These are phyloP conservation scores for Penicillium arizonense DNA, from an alignment of 495 filamentous ascomycete species.

Conservation along the genomic window DNA sequence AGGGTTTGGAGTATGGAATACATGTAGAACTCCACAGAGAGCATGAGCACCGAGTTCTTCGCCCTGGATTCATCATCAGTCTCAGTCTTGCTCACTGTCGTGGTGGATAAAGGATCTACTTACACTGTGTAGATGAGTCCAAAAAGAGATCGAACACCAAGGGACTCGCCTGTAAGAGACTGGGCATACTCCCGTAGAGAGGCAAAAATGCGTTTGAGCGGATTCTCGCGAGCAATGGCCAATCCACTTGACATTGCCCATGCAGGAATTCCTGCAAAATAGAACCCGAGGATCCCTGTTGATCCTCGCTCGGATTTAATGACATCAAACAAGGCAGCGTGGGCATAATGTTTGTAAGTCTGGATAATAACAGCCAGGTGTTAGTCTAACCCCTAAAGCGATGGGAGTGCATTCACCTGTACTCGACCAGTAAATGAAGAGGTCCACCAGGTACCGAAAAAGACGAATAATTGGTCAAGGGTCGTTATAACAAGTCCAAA, in stretches of 20 bases:
- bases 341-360: constrained; percentile 46
- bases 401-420: constrained; percentile 34
- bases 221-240: constrained; percentile 40
- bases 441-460: constrained; percentile 44
- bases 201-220: constrained; percentile 35
- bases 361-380: constrained; percentile 11
- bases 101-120: constrained; percentile 6
- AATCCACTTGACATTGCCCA: constrained; percentile 41
- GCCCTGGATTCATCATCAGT: constrained; percentile 27
- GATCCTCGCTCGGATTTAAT: constrained; percentile 35
- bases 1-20: constrained; percentile 50
- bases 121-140: constrained; percentile 35
- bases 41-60: constrained; percentile 34
- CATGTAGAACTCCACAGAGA: constrained; percentile 47
- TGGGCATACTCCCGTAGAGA: constrained; percentile 28
- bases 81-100: constrained; percentile 4
- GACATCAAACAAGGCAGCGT: constrained; percentile 37
- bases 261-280: constrained; percentile 47
- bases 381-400: constrained; percentile 6
- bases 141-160: constrained; percentile 28
- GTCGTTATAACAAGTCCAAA: constrained; percentile 48
- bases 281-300: constrained; percentile 35
- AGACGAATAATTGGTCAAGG: constrained; percentile 39
- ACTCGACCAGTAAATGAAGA: constrained; percentile 43
- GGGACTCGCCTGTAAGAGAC: constrained; percentile 22